Evolutionary conservation across 116 monocot genomes (phyloP).

Genomic region (Iris pallida): DNA sequence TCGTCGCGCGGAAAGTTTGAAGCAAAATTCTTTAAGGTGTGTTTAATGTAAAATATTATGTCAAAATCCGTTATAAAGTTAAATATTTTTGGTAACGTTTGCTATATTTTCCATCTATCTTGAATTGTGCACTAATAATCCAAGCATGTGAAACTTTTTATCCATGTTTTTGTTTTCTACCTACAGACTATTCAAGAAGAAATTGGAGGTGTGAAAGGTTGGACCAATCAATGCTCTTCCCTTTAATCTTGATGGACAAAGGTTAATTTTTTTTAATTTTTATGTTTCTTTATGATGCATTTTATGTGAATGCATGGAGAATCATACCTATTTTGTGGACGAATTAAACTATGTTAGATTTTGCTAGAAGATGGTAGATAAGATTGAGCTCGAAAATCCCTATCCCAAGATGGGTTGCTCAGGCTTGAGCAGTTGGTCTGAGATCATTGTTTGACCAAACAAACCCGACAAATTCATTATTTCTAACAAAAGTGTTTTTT

Average conservation of each 20-base stretch:
- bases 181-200: conserved; percentile 71
- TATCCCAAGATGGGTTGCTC: too few relatives aligned
- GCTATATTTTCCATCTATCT: not conserved
- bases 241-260: conserved; percentile 98
- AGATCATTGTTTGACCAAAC: too few relatives aligned
- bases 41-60: not conserved
- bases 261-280: conserved; percentile 37
- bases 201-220: conserved; percentile 99
- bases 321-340: too few relatives aligned
- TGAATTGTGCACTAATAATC: not conserved
- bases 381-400: too few relatives aligned
- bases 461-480: too few relatives aligned
- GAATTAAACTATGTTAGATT: too few relatives aligned
- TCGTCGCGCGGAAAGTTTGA: conserved; percentile 96
- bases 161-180: conserved; percentile 5
- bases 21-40: conserved; percentile 93
- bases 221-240: conserved; percentile 95
- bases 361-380: too few relatives aligned
- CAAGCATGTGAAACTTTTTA: not conserved
- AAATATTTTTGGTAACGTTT: not conserved
- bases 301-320: too few relatives aligned
- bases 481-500: too few relatives aligned
- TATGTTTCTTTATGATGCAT: not conserved
- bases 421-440: too few relatives aligned
- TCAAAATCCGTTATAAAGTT: not conserved